Evolutionary conservation across 805 yeast species (phyloP).

Genomic region (Jamesozyma spencerorum): DNA sequence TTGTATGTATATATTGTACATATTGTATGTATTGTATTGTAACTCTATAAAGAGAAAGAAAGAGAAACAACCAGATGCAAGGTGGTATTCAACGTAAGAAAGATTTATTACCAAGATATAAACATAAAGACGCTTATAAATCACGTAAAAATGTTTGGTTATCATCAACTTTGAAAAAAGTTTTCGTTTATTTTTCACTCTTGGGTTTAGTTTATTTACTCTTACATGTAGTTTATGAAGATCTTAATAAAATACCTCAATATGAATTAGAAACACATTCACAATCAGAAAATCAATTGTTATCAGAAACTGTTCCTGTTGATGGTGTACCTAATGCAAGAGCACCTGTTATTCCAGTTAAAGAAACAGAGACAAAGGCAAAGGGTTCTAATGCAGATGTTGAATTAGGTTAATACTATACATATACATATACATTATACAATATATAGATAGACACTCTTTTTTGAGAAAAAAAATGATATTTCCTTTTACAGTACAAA

Average conservation of each 20-base stretch:
- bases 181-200: constrained; percentile 32
- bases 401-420: too few relatives aligned
- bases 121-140: constrained; percentile 3
- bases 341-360: constrained; percentile 1
- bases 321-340: constrained; percentile 3
- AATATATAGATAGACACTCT: too few relatives aligned
- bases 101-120: constrained; percentile 36
- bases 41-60: too few relatives aligned
- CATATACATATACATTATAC: too few relatives aligned
- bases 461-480: too few relatives aligned
- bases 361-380: background rate
- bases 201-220: constrained; percentile 29
- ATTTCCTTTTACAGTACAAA: too few relatives aligned
- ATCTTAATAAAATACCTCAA: constrained; percentile 14
- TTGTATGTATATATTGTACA: too few relatives aligned
- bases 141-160: constrained; percentile 11
- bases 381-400: background rate
- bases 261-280: constrained; percentile 20
- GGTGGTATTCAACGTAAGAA: constrained; percentile 29
- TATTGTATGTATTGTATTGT: too few relatives aligned
- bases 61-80: constrained; percentile 17
- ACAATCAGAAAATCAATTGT: background rate
- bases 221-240: constrained; percentile 17
- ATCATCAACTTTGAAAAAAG: constrained; percentile 42
- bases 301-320: background rate